A percentile compares a stretch with the other conserved stretches of the same genome.
Evolutionary conservation across 768 basidiomycete genomes (phyloP).

Genomic region (Mycena galericulata): DNA sequence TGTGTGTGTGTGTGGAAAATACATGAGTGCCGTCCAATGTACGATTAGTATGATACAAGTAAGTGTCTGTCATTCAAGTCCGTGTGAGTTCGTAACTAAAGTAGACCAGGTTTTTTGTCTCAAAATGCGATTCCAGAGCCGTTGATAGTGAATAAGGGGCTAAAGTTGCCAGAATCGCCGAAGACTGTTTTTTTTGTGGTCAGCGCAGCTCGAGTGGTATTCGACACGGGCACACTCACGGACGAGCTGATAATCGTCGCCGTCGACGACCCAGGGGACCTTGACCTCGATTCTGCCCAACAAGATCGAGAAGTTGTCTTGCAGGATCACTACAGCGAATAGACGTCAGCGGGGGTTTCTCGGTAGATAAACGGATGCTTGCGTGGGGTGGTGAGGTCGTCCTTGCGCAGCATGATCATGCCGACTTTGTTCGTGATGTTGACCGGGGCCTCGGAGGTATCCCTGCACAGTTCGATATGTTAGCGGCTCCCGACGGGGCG

Average conservation of each 20-base stretch:
- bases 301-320: slow-evolving; percentile 43
- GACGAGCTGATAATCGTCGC: slow-evolving; percentile 48
- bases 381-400: slow-evolving; percentile 38
- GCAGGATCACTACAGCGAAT: slow-evolving; percentile 38
- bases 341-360: neutral
- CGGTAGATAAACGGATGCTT: slow-evolving; percentile 24
- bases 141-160: slow-evolving; percentile 45
- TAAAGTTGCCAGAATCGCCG: slow-evolving; percentile 52
- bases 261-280: slow-evolving; percentile 44
- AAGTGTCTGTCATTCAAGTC: neutral
- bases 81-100: neutral
- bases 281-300: slow-evolving; percentile 40
- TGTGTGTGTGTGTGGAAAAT: slow-evolving; percentile 1
- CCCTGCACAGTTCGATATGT: slow-evolving; percentile 39
- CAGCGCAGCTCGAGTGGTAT: no score
- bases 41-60: neutral
- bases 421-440: slow-evolving; percentile 49
- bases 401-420: slow-evolving; percentile 42
- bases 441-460: slow-evolving; percentile 39
- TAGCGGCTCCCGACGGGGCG: neutral
- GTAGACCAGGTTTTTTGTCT: neutral
- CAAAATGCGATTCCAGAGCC: neutral
- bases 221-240: no score
- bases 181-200: slow-evolving; percentile 38
- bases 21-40: neutral